These are phyloP conservation scores for Aspergillus tubingensis DNA, from an alignment of 2,329 filamentous ascomycete species.

Conservation along the genomic window DNA sequence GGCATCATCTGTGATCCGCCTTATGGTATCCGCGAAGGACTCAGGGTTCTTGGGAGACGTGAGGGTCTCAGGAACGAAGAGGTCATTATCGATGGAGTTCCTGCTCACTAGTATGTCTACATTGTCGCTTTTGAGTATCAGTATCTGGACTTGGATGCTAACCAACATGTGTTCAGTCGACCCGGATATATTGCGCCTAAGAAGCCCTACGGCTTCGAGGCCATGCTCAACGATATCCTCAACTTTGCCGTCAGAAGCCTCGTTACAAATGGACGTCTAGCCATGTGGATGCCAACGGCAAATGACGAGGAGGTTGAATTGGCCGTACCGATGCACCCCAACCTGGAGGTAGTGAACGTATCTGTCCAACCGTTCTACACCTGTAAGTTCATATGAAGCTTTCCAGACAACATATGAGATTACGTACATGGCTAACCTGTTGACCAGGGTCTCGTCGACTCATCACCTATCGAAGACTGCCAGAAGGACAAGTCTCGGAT, in stretches of 20 bases:
- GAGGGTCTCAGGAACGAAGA: slow-evolving; percentile 57
- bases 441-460: slow-evolving; percentile 77
- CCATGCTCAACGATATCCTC: slow-evolving; percentile 87
- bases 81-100: slow-evolving; percentile 68
- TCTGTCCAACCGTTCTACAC: slow-evolving; percentile 89
- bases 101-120: slow-evolving; percentile 64
- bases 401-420: not conserved
- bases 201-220: slow-evolving; percentile 85
- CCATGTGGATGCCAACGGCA: slow-evolving; percentile 97
- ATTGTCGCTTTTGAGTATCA: not conserved
- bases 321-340: slow-evolving; percentile 73
- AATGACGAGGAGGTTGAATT: slow-evolving; percentile 78
- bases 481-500: slow-evolving; percentile 53
- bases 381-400: slow-evolving; percentile 56
- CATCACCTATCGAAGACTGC: slow-evolving; percentile 77
- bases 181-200: slow-evolving; percentile 82
- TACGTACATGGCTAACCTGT: not conserved
- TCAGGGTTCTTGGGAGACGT: slow-evolving; percentile 80
- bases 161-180: slow-evolving; percentile 42
- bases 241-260: slow-evolving; percentile 76
- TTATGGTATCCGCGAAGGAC: slow-evolving; percentile 89
- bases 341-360: slow-evolving; percentile 70
- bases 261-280: slow-evolving; percentile 75
- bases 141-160: not conserved
- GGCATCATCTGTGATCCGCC: slow-evolving; percentile 95